phyloP scores from a whole-genome alignment of 768 basidiomycete species.

The Butyriboletus loyo region DNA sequence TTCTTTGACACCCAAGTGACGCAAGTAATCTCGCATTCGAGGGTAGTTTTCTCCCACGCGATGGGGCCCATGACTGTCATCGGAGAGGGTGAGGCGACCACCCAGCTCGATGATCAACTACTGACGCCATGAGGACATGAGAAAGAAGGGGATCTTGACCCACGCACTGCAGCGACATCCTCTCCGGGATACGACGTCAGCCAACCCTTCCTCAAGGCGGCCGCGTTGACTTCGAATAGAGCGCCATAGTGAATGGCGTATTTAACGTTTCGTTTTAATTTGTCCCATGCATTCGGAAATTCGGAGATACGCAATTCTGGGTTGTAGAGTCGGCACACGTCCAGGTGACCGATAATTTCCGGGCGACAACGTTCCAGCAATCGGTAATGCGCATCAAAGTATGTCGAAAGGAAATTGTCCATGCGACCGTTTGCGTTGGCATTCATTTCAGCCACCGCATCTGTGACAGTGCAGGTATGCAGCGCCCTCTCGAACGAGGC shows the following conservation, averaged over 20 bases:
- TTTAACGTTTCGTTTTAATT: slow-evolving; percentile 70
- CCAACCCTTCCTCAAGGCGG: slow-evolving; percentile 94
- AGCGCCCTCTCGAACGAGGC: slow-evolving; percentile 65
- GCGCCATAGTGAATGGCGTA: slow-evolving; percentile 80
- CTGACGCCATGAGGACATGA: slow-evolving; percentile 8
- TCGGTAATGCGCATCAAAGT: slow-evolving; percentile 83
- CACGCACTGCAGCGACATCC: slow-evolving; percentile 71
- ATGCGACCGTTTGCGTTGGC: slow-evolving; percentile 28
- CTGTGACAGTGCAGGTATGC: slow-evolving; percentile 37
- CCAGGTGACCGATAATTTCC: slow-evolving; percentile 90
- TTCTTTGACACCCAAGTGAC: slow-evolving; percentile 54
- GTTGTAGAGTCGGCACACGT: slow-evolving; percentile 84
- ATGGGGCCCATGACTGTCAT: slow-evolving; percentile 92
- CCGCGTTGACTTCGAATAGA: slow-evolving; percentile 89
- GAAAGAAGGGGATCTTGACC: slow-evolving; percentile 14
- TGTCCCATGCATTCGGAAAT: slow-evolving; percentile 58
- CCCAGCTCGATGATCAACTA: slow-evolving; percentile 68
- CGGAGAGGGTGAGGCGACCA: slow-evolving; percentile 84
- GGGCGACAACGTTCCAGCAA: slow-evolving; percentile 72
- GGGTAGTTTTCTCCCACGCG: slow-evolving; percentile 86
- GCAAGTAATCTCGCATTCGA: slow-evolving; percentile 62
- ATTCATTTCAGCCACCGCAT: slow-evolving; percentile 23
- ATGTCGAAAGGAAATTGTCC: slow-evolving; percentile 55
- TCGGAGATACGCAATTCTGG: slow-evolving; percentile 57
- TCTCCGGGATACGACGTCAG: slow-evolving; percentile 73